These are phyloP conservation scores for Phtheirospermum japonicum DNA, from an alignment of 257 asterid genomes.

Conservation along the genomic window DNA sequence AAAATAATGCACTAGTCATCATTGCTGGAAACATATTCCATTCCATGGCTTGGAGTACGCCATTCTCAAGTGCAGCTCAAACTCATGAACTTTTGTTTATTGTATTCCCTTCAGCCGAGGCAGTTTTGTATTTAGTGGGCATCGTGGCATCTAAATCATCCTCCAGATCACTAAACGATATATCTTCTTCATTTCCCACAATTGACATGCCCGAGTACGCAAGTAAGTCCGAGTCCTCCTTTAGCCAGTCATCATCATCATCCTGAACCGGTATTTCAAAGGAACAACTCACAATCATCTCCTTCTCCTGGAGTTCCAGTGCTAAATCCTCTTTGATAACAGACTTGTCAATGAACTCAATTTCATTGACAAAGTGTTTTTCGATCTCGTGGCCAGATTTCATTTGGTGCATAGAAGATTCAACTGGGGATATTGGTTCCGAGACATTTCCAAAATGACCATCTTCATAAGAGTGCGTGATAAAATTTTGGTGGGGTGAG, in stretches of 20 bases:
- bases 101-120: conserved; percentile 35
- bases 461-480: conserved; percentile 41
- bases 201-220: conserved; percentile 45
- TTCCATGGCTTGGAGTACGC: conserved; percentile 6
- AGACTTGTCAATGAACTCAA: conserved; percentile 57
- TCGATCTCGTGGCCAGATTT: conserved; percentile 44
- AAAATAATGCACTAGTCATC: not conserved
- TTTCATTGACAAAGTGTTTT: conserved; percentile 46
- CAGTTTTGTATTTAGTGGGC: conserved; percentile 45
- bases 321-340: conserved; percentile 55
- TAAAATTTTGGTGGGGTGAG: conserved; percentile 43
- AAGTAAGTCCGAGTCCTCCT: conserved; percentile 68
- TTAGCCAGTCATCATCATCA: conserved; percentile 78
- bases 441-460: conserved; percentile 33
- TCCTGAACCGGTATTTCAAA: conserved; percentile 35
- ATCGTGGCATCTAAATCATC: conserved; percentile 63
- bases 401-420: conserved; percentile 37
- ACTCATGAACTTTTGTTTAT: conserved; percentile 36
- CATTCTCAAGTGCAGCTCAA: too few species aligned
- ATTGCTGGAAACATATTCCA: conserved; percentile 15
- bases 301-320: conserved; percentile 44
- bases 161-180: conserved; percentile 96
- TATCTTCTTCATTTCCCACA: conserved; percentile 70
- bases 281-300: conserved; percentile 39
- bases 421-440: conserved; percentile 34